phyloP scores from a whole-genome alignment of 1,139 yeast species.

The Yamadazyma triangularis region DNA sequence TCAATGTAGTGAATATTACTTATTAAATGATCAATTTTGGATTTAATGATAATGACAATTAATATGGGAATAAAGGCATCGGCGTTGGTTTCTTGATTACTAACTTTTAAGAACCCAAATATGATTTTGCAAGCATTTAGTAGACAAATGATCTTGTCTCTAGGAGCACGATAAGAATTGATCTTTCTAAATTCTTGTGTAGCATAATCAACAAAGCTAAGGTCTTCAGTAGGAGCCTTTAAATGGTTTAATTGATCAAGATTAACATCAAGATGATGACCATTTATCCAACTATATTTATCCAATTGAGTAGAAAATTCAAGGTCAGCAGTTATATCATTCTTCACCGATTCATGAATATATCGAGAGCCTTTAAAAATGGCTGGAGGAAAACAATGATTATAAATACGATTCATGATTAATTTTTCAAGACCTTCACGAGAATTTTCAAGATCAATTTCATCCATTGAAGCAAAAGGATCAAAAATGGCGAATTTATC shows the following conservation, averaged over 20 bases:
- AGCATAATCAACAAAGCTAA: slow-evolving; percentile 66
- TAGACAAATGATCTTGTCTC: slow-evolving; percentile 90
- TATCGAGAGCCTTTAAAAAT: slow-evolving; percentile 26
- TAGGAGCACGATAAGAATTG: slow-evolving; percentile 82
- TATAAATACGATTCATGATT: slow-evolving; percentile 81
- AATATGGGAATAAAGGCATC: slow-evolving; percentile 88
- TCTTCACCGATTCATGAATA: slow-evolving; percentile 6
- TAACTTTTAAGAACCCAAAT: slow-evolving; percentile 75
- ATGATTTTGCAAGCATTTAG: slow-evolving; percentile 90
- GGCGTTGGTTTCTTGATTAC: slow-evolving; percentile 74
- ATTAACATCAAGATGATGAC: slow-evolving; percentile 77
- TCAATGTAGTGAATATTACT: slow-evolving; percentile 85
- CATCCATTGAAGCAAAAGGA: slow-evolving; percentile 69
- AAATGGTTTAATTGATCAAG: slow-evolving; percentile 23
- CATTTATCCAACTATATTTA: slow-evolving; percentile 71
- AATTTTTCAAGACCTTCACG: slow-evolving; percentile 91
- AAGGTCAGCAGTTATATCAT: slow-evolving; percentile 61
- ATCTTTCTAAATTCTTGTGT: slow-evolving; percentile 69
- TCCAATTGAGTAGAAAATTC: slow-evolving; percentile 53
- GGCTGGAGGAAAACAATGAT: slow-evolving; percentile 77
- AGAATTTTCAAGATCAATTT: slow-evolving; percentile 62
- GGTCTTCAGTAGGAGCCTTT: slow-evolving; percentile 23
- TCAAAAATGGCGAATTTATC: slow-evolving; percentile 61
- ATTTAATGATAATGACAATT: slow-evolving; percentile 71
- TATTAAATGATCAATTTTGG: slow-evolving; percentile 56